Base-by-base conservation (phyloP, 192 early-diverging fungal species). In the Umbelopsis isabellina region DNA sequence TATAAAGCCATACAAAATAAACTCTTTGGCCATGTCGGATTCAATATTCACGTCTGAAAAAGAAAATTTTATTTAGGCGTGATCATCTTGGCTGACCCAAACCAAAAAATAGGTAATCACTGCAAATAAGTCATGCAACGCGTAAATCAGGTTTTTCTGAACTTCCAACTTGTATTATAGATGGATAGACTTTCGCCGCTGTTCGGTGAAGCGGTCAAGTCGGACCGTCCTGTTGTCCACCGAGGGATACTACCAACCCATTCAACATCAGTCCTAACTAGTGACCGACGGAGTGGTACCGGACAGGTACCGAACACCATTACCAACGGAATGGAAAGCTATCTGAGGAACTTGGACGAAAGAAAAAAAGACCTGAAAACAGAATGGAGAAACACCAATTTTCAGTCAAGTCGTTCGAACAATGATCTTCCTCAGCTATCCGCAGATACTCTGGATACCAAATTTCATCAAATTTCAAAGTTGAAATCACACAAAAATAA, bases 121-220 rank as follows among this genome's bases (percentile, higher is more conserved):
- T 5, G 37, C 10, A 41, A 30, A 6, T 41, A 41, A 41, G 37
- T 9, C 37, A 41, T 41, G 37, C 37, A 41, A 41, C 37, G 37
- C 37, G 37, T 41, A 6, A 41, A 41, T 41, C 37, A 6, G 7
- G 7, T 10, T 1, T 41, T 41, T 10, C 37, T 41, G 37, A 41
- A 61, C 15, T 35, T 61, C 7, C 18, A 16, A 27, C 33, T 35
- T 61, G 21, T 61, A 35, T 30, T 35, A 11, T 61, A 61, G 55
- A 61, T 61, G 12, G 30, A 61, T 25, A 25, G 55, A 25, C 55
- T 35, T 15, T 61, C 55, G 3, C 55, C 55, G 30, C 27, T 61
- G 13, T 61, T 13, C n/a, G 55, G 55, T 30, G 55, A 61, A 61
- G 12, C 10, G 18, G 21, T 10, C 27, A 61, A 61, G n/a, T 3